phyloP scores from a whole-genome alignment of 2,329 filamentous ascomycete genomes.

The Xylariales sp. region DNA sequence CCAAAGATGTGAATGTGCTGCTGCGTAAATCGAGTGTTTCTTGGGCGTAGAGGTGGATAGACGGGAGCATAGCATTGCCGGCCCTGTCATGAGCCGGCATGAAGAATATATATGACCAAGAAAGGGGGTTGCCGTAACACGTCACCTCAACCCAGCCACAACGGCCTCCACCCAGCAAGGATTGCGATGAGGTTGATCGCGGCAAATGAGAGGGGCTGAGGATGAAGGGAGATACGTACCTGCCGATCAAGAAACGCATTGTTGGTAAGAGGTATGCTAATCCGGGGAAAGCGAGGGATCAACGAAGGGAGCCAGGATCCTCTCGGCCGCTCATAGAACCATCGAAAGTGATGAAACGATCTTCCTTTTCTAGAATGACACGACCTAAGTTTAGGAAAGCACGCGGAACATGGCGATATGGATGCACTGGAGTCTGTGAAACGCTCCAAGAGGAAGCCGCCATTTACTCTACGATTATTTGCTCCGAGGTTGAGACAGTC shows the following conservation, averaged over 20 bases:
- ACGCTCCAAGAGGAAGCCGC: background rate
- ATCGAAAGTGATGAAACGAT: conserved; percentile 24
- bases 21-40: background rate
- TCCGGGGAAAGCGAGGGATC: conserved; percentile 27
- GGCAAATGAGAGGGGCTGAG: conserved; percentile 26
- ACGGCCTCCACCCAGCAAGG: conserved; percentile 17
- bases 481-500: background rate
- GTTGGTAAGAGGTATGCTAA: conserved; percentile 9
- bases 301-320: background rate
- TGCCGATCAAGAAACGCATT: conserved; percentile 19
- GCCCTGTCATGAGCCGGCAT: background rate
- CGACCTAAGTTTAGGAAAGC: background rate
- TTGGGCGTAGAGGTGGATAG: background rate
- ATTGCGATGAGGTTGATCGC: background rate
- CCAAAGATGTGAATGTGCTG: background rate
- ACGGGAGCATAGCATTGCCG: background rate
- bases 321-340: conserved; percentile 8
- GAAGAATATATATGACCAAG: conserved; percentile 24
- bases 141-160: conserved; percentile 22
- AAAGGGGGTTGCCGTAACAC: conserved; percentile 5
- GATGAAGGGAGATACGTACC: conserved; percentile 14
- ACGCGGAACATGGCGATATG: background rate
- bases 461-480: background rate
- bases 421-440: background rate
- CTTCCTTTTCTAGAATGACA: conserved; percentile 23